A percentile compares a stretch with the other conserved stretches of the same genome.
Evolutionary conservation across 768 basidiomycete genomes (phyloP).

Genomic region (Xerocomellus chrysenteron): DNA sequence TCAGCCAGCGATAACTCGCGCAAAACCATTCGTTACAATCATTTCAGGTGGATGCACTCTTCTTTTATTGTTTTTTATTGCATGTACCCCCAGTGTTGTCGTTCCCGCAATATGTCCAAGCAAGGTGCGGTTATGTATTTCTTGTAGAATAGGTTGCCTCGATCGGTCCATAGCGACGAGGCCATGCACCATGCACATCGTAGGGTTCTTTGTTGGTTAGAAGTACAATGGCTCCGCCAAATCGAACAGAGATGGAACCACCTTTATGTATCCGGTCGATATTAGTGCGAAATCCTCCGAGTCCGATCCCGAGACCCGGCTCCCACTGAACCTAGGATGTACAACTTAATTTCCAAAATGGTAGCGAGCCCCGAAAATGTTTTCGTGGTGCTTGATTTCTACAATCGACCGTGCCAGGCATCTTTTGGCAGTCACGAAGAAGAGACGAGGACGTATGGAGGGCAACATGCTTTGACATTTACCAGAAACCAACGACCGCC

Average conservation of each 20-base stretch:
- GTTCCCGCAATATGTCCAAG: slow-evolving; percentile 1
- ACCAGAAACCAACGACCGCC: slow-evolving; percentile 41
- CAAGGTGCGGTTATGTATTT: slow-evolving; percentile 15
- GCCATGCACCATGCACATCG: not conserved
- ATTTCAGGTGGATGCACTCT: slow-evolving; percentile 17
- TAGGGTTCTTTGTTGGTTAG: slow-evolving; percentile 4
- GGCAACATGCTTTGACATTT: slow-evolving; percentile 61
- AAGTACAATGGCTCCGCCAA: not conserved
- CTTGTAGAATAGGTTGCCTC: slow-evolving; percentile 16
- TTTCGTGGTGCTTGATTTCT: not conserved
- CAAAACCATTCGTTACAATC: slow-evolving; percentile 14
- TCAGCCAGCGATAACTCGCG: not conserved
- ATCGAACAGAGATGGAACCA: not conserved
- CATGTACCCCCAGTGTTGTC: slow-evolving; percentile 17
- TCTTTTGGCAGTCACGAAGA: not conserved
- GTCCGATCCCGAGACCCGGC: not conserved
- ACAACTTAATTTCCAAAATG: not conserved
- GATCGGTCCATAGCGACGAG: not conserved
- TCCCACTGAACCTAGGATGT: not conserved
- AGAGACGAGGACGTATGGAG: slow-evolving; percentile 46
- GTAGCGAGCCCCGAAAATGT: not conserved
- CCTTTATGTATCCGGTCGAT: not conserved
- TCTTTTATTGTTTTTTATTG: slow-evolving; percentile 14
- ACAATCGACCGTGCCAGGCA: not conserved
- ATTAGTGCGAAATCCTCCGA: not conserved